Conservation (phyloP, 495 filamentous ascomycete species). For the Penicillium roqueforti region DNA sequence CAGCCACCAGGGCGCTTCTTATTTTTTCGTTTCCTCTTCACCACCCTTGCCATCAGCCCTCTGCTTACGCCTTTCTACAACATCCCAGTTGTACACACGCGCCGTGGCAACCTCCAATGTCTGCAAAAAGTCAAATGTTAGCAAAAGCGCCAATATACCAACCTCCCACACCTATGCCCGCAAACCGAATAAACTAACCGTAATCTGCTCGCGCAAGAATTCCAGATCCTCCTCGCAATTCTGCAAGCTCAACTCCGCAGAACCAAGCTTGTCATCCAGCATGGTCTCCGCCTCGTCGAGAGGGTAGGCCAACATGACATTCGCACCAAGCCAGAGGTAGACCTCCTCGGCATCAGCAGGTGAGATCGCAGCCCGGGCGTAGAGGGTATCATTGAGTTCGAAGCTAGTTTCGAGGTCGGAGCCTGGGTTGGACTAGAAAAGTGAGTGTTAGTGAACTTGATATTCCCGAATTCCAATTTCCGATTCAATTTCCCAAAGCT, state of each 20-base stretch:
- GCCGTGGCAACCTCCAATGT: constrained; percentile 96
- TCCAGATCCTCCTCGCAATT: constrained; percentile 97
- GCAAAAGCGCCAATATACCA: constrained; percentile 1
- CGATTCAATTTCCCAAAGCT: neutral
- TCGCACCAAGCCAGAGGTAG: constrained; percentile 94
- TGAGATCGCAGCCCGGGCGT: constrained; percentile 77
- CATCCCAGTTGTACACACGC: constrained; percentile 98
- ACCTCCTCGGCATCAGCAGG: constrained; percentile 87
- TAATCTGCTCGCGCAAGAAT: constrained; percentile 94
- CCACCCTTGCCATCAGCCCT: constrained; percentile 62
- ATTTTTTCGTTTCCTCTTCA: constrained; percentile 29
- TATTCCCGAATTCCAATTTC: neutral
- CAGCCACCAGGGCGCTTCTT: constrained; percentile 12
- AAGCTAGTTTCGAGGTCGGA: constrained; percentile 77
- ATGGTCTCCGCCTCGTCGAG: constrained; percentile 80
- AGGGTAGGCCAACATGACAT: constrained; percentile 96
- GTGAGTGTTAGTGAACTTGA: neutral
- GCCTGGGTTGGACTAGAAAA: constrained; percentile 15
- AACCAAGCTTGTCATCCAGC: constrained; percentile 70
- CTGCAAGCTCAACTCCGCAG: constrained; percentile 69
- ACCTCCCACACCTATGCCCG: neutral
- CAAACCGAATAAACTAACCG: constrained; percentile 51
- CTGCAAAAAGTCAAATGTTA: constrained; percentile 36
- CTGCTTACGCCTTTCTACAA: constrained; percentile 88
- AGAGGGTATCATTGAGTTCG: constrained; percentile 93